A percentile compares a stretch with the other conserved stretches of the same genome.
Conservation (phyloP, 2,329 filamentous ascomycete species). For the Paecilomyces fulvus region DNA sequence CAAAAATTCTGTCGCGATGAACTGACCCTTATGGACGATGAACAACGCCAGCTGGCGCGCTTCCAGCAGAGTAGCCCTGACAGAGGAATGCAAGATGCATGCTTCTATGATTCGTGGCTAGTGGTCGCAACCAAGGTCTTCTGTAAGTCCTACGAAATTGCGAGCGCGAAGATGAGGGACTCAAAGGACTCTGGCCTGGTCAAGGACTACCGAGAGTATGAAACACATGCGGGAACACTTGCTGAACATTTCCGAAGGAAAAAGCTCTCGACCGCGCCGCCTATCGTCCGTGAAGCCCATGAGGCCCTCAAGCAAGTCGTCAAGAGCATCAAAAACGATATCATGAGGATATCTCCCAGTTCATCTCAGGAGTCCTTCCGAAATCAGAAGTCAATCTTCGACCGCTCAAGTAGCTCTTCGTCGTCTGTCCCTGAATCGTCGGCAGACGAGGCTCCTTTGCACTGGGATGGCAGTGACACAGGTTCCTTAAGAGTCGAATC, state of each 20-base stretch:
- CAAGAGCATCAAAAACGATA: conserved; percentile 32
- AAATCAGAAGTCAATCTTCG: conserved; percentile 38
- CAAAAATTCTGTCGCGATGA: conserved; percentile 41
- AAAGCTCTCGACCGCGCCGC: conserved; percentile 13
- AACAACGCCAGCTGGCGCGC: conserved; percentile 6
- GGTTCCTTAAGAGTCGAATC: conserved; percentile 24
- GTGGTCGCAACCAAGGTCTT: conserved; percentile 34
- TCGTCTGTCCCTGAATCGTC: conserved; percentile 36
- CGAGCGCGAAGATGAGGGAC: conserved; percentile 31
- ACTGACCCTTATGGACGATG: conserved; percentile 30
- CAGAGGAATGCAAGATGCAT: conserved; percentile 13
- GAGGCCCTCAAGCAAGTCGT: conserved; percentile 25
- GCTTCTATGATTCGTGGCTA: conserved; percentile 37
- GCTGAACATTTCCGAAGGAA: conserved; percentile 32
- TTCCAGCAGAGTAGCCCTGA: conserved; percentile 2
- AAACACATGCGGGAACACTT: conserved; percentile 36
- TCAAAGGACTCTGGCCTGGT: conserved; percentile 31
- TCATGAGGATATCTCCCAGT: conserved; percentile 34
- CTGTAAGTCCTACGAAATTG: conserved; percentile 34
- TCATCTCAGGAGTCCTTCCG: conserved; percentile 31
- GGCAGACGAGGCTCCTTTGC: conserved; percentile 26
- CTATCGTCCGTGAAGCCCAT: conserved; percentile 27
- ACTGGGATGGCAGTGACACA: conserved; percentile 22
- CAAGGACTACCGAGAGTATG: conserved; percentile 40
- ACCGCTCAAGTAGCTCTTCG: conserved; percentile 38